Conservation (phyloP, 139 green algal genomes). For the Chlorella sp. region DNA sequence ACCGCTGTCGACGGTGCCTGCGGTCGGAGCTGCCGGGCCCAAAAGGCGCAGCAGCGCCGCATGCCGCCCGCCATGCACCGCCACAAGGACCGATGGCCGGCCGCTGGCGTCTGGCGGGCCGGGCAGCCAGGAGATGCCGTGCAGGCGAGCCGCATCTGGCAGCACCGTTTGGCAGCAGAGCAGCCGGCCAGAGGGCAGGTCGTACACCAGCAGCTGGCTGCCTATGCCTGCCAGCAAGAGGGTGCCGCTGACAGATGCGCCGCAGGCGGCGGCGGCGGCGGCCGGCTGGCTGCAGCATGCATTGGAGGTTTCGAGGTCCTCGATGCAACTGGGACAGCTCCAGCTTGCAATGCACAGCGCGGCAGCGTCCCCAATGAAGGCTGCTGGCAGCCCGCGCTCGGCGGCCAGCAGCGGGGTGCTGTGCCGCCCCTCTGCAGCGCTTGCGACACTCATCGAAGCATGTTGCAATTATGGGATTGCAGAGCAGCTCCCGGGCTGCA, state of each 20-base stretch:
- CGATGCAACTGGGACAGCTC: too few relatives aligned
- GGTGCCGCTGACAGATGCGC: too few relatives aligned
- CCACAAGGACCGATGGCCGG: conserved; percentile 18
- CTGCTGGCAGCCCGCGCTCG: not conserved
- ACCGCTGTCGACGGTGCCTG: not conserved
- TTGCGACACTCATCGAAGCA: too few relatives aligned
- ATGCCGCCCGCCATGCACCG: conserved; percentile 48
- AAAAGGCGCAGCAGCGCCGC: conserved; percentile 8
- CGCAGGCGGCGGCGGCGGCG: not conserved
- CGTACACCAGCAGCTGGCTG: conserved; percentile 43
- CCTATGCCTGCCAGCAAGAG: conserved; percentile 35
- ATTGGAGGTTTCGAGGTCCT: too few relatives aligned
- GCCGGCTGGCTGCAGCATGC: not conserved
- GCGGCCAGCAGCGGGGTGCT: too few relatives aligned
- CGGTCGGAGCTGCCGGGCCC: not conserved
- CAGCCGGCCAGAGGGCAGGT: conserved; percentile 13
- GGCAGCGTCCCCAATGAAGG: conserved; percentile 17
- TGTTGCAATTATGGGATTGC: too few relatives aligned
- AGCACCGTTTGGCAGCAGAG: conserved; percentile 12
- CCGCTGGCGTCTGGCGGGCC: not conserved
- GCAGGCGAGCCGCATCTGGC: conserved; percentile 17
- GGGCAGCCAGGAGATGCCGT: conserved; percentile 32
- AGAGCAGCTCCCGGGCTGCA: too few relatives aligned
- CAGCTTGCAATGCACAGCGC: not conserved
- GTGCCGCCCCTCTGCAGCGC: too few relatives aligned